These are phyloP conservation scores for Cordyceps cateniannulata DNA, from an alignment of 2,329 filamentous ascomycete genomes.

Conservation along the genomic window DNA sequence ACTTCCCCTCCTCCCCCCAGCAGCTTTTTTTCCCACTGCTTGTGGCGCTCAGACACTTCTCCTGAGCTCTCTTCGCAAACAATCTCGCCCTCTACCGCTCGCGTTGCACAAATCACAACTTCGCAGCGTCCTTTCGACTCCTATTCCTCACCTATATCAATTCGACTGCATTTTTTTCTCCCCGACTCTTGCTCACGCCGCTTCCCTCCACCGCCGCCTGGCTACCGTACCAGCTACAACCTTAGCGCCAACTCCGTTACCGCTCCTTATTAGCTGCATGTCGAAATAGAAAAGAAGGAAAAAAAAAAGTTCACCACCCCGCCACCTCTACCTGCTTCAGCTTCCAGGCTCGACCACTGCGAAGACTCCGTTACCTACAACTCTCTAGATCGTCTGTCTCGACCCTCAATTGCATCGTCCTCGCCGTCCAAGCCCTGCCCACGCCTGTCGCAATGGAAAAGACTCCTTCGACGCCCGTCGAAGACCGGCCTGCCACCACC, in stretches of 20 bases:
- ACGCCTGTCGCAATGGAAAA: conserved; percentile 4
- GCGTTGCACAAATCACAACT: not conserved
- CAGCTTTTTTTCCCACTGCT: conserved; percentile 5
- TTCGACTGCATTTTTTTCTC: conserved; percentile 4
- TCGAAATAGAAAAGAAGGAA: not conserved
- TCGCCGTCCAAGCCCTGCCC: not conserved
- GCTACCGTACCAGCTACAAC: not conserved
- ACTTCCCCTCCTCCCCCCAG: not conserved
- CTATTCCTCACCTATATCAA: not conserved
- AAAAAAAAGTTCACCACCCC: conserved; percentile 6
- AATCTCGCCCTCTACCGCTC: not conserved
- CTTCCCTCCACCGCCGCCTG: not conserved
- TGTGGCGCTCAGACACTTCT: conserved; percentile 12
- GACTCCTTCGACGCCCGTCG: not conserved
- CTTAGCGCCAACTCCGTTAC: conserved; percentile 8
- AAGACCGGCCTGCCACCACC: conserved; percentile 13
- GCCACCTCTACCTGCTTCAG: not conserved
- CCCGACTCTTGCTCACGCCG: not conserved
- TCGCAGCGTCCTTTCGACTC: not conserved
- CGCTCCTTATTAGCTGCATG: not conserved
- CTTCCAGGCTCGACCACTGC: not conserved
- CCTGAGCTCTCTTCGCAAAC: conserved; percentile 7
- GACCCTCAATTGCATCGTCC: not conserved
- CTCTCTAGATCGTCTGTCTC: not conserved
- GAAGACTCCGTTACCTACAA: not conserved